Conservation (phyloP, 768 basidiomycete species). For the Mycena galopus region DNA sequence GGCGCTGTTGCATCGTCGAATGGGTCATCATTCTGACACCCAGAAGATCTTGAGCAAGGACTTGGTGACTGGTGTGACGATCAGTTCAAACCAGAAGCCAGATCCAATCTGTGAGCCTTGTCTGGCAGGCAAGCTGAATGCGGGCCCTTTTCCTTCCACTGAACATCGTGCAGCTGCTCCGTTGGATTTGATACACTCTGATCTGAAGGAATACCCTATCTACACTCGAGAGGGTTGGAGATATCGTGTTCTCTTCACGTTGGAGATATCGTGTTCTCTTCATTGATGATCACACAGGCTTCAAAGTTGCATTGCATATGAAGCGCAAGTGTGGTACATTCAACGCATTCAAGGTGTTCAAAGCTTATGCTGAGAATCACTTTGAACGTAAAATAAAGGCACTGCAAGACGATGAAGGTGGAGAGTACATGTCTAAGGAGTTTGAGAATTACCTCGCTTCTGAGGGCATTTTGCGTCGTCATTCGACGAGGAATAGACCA, state of each 20-base stretch:
- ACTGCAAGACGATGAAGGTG: too few species aligned
- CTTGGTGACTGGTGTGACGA: conserved; percentile 4
- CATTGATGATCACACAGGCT: neutral
- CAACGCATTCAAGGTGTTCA: conserved; percentile 21
- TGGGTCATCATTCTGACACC: conserved; percentile 2
- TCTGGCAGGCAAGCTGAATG: conserved; percentile 18
- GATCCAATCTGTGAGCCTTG: too few species aligned
- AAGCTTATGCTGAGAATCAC: conserved; percentile 22
- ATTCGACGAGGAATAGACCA: too few species aligned
- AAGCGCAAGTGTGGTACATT: conserved; percentile 12
- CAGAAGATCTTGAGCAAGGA: conserved; percentile 10
- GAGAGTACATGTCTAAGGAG: too few species aligned
- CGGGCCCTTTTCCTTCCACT: conserved; percentile 16
- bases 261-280: neutral
- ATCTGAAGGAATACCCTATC: too few species aligned
- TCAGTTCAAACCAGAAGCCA: neutral
- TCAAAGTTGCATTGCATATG: conserved; percentile 12
- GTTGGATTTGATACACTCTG: too few species aligned
- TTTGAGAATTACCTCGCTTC: too few species aligned
- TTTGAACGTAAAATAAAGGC: too few species aligned
- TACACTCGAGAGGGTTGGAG: conserved; percentile 14
- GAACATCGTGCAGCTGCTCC: conserved; percentile 2
- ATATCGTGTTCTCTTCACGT: too few species aligned
- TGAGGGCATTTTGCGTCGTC: too few species aligned
- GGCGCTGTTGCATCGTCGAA: neutral